These are phyloP conservation scores for Mortierella sp. DNA, from an alignment of 371 early-diverging fungal species.

Conservation along the genomic window DNA sequence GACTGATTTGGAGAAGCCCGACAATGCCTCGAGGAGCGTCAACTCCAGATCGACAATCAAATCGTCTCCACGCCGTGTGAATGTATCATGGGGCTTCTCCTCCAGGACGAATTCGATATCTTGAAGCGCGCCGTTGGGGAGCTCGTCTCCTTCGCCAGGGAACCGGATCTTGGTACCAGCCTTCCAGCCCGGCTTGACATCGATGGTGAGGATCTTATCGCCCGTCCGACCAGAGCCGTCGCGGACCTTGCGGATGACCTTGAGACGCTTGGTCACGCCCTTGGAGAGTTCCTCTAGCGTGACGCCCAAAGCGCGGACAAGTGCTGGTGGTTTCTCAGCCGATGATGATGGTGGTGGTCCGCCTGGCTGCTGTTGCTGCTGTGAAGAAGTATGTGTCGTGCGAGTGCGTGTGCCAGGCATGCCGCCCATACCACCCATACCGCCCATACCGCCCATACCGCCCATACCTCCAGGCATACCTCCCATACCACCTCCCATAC, in stretches of 20 bases:
- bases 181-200: slow-evolving; percentile 98
- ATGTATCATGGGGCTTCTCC: slow-evolving; percentile 92
- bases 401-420: slow-evolving; percentile 47
- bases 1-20: slow-evolving; percentile 84
- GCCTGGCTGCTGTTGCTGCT: slow-evolving; percentile 29
- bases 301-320: slow-evolving; percentile 80
- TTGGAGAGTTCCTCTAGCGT: slow-evolving; percentile 95
- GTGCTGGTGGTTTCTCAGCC: slow-evolving; percentile 67
- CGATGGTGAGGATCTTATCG: slow-evolving; percentile 90
- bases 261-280: slow-evolving; percentile 93
- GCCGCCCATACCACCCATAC: slow-evolving; percentile 33
- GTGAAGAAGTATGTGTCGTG: slow-evolving; percentile 26
- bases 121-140: slow-evolving; percentile 83
- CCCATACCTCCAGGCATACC: slow-evolving; percentile 30
- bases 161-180: slow-evolving; percentile 98
- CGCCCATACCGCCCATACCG: slow-evolving; percentile 34
- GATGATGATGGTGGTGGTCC: slow-evolving; percentile 8
- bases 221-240: slow-evolving; percentile 64
- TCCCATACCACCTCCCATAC: slow-evolving; percentile 49
- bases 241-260: slow-evolving; percentile 86
- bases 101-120: slow-evolving; percentile 96
- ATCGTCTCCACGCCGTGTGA: slow-evolving; percentile 94
- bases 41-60: slow-evolving; percentile 77
- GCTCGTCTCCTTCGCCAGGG: slow-evolving; percentile 94
- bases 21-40: slow-evolving; percentile 84